Evolutionary conservation across 495 filamentous ascomycete species (phyloP).

Genomic region (Rusavskia elegans): DNA sequence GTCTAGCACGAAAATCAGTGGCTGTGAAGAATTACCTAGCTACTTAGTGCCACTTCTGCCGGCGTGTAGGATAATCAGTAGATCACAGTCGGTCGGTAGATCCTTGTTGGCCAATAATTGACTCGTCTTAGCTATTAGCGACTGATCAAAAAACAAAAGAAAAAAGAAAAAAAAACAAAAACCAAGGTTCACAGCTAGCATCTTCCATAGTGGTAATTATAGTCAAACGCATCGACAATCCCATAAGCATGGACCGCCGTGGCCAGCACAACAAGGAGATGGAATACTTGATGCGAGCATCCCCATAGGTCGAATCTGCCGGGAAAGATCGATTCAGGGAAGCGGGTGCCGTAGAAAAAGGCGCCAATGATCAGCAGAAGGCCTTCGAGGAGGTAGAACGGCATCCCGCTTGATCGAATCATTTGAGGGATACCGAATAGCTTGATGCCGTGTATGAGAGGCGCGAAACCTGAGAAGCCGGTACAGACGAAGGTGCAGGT

Average conservation of each 20-base stretch:
- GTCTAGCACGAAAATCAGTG: too few species aligned
- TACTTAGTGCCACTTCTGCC: too few species aligned
- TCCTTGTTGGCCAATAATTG: too few species aligned
- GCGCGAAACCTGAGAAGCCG: constrained; percentile 29
- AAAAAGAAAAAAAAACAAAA: too few species aligned
- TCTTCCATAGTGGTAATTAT: background rate
- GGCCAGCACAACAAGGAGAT: constrained; percentile 52
- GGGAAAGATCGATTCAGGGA: constrained; percentile 23
- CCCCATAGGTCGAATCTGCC: constrained; percentile 58
- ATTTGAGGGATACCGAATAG: constrained; percentile 25
- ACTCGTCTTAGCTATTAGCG: too few species aligned
- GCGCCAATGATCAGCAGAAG: constrained; percentile 22
- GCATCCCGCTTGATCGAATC: constrained; percentile 26
- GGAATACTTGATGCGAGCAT: constrained; percentile 68
- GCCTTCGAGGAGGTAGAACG: constrained; percentile 26
- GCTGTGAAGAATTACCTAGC: too few species aligned
- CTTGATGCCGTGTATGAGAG: constrained; percentile 27
- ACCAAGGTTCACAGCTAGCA: background rate
- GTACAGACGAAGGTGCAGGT: constrained; percentile 29
- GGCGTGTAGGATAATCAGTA: too few species aligned
- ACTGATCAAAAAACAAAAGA: too few species aligned
- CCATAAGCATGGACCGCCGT: constrained; percentile 49
- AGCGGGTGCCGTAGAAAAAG: constrained; percentile 14
- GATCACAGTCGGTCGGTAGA: too few species aligned
- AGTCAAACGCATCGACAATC: background rate